These are phyloP conservation scores for Metschnikowia proteae DNA, from an alignment of 805 yeast species.

Conservation along the genomic window DNA sequence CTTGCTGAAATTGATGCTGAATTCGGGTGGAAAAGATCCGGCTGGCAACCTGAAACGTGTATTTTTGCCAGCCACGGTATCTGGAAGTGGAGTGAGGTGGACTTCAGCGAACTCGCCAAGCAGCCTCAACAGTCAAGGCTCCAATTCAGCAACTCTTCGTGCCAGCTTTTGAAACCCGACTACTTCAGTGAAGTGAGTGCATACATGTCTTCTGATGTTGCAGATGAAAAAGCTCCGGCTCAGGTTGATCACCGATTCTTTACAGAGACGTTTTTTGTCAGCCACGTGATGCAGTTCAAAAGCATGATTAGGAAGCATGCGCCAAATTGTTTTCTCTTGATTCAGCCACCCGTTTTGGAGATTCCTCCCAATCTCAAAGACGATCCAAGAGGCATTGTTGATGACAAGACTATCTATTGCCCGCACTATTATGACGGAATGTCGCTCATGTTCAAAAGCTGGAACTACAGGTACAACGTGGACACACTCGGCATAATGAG, in stretches of 20 bases:
- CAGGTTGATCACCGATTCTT: slow-evolving; percentile 50
- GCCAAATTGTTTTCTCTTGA: slow-evolving; percentile 50
- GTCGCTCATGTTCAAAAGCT: slow-evolving; percentile 85
- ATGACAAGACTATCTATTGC: slow-evolving; percentile 63
- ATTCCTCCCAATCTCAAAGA: slow-evolving; percentile 65
- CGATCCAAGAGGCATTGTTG: slow-evolving; percentile 47
- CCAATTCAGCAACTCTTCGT: slow-evolving; percentile 14
- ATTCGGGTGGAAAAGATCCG: slow-evolving; percentile 67
- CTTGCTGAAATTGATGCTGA: slow-evolving; percentile 45
- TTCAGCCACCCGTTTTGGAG: slow-evolving; percentile 81
- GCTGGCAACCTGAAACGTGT: slow-evolving; percentile 73
- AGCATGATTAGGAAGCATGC: slow-evolving; percentile 42
- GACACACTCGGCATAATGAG: slow-evolving; percentile 88
- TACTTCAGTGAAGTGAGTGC: slow-evolving; percentile 28
- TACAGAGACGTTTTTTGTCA: slow-evolving; percentile 60
- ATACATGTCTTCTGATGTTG: slow-evolving; percentile 7
- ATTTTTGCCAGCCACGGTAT: slow-evolving; percentile 78
- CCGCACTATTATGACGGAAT: slow-evolving; percentile 95
- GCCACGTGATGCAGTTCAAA: slow-evolving; percentile 54
- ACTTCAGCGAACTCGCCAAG: slow-evolving; percentile 19
- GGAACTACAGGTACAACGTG: slow-evolving; percentile 81
- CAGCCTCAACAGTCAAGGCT: slow-evolving; percentile 30
- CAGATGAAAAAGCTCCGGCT: slow-evolving; percentile 31
- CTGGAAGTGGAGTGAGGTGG: slow-evolving; percentile 51
- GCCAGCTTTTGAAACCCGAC: slow-evolving; percentile 29